phyloP scores from a whole-genome alignment of 1,284 basidiomycete genomes.

The Rhodotorula sp. region DNA sequence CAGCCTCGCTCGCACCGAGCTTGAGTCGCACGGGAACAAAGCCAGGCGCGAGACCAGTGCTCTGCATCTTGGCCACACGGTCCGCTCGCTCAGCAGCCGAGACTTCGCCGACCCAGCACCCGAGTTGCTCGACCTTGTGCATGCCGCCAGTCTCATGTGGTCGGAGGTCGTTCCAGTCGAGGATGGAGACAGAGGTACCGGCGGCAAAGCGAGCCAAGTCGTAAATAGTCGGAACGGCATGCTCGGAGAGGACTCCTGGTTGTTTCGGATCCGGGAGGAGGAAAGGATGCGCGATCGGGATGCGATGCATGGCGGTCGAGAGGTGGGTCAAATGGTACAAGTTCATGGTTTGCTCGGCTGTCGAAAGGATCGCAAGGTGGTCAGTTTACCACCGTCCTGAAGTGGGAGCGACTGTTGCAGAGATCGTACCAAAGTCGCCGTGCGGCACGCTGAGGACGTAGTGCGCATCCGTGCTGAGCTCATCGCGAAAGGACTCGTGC shows the following conservation, averaged over 20 bases:
- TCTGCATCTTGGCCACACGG: slow-evolving; percentile 24
- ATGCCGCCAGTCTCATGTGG: slow-evolving; percentile 19
- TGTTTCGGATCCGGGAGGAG: slow-evolving; percentile 16
- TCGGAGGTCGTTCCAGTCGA: slow-evolving; percentile 38
- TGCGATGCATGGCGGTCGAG: slow-evolving; percentile 20
- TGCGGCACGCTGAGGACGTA: slow-evolving; percentile 32
- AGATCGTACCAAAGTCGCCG: slow-evolving; percentile 34
- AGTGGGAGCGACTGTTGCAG: too few species aligned
- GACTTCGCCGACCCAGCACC: slow-evolving; percentile 34
- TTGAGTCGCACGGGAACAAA: slow-evolving; percentile 31
- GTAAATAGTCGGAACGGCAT: slow-evolving; percentile 29
- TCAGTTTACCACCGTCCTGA: neutral
- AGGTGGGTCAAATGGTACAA: slow-evolving; percentile 39
- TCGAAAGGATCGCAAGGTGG: too few species aligned
- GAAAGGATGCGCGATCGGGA: slow-evolving; percentile 33
- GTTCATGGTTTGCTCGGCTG: slow-evolving; percentile 39
- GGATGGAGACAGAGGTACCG: slow-evolving; percentile 16
- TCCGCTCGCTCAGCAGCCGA: slow-evolving; percentile 7
- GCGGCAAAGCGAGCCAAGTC: slow-evolving; percentile 33
- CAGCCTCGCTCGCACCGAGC: slow-evolving; percentile 9
- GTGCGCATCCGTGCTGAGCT: slow-evolving; percentile 20
- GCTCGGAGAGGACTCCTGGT: neutral
- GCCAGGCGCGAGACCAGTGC: slow-evolving; percentile 22
- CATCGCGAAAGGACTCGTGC: slow-evolving; percentile 37
- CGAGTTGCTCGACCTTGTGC: slow-evolving; percentile 26